Evolutionary conservation across 2,329 filamentous ascomycete species (phyloP).

Genomic region (Fusarium mexicanum): DNA sequence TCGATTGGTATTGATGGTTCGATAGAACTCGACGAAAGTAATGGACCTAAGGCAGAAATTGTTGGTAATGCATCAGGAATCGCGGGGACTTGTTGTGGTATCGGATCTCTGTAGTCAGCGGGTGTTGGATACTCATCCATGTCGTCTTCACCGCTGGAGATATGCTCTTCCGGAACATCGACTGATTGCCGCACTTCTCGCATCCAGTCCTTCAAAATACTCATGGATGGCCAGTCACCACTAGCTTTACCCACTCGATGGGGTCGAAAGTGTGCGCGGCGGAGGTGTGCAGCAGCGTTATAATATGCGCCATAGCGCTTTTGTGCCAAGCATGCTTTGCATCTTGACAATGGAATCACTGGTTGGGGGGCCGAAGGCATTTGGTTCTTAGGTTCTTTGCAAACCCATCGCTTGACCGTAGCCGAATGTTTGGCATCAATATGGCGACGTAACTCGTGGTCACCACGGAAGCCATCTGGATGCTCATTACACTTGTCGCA

Average conservation of each 20-base stretch:
- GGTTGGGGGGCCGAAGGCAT: constrained; percentile 55
- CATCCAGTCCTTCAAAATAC: constrained; percentile 69
- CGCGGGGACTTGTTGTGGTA: constrained; percentile 21
- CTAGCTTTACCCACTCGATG: constrained; percentile 65
- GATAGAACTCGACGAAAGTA: constrained; percentile 29
- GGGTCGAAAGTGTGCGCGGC: constrained; percentile 66
- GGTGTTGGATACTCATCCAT: constrained; percentile 51
- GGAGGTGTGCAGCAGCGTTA: constrained; percentile 67
- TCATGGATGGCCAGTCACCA: constrained; percentile 68
- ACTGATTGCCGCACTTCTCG: constrained; percentile 64
- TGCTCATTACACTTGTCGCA: constrained; percentile 84
- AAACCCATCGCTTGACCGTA: constrained; percentile 65
- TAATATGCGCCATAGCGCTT: constrained; percentile 69
- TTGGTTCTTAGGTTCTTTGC: constrained; percentile 59
- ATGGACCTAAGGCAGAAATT: constrained; percentile 17
- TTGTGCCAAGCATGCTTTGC: constrained; percentile 65
- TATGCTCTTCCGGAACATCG: constrained; percentile 56
- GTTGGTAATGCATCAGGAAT: constrained; percentile 26
- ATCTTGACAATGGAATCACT: constrained; percentile 62
- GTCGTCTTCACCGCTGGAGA: constrained; percentile 62
- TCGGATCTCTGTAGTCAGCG: constrained; percentile 21
- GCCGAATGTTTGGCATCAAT: constrained; percentile 66
- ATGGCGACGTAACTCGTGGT: constrained; percentile 83
- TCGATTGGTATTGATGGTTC: constrained; percentile 41
- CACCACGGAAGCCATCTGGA: constrained; percentile 87